Evolutionary conservation across 768 basidiomycete genomes (phyloP), one percentile per base, ranked within the genome.

Genomic region (Amanita polypyramis): DNA sequence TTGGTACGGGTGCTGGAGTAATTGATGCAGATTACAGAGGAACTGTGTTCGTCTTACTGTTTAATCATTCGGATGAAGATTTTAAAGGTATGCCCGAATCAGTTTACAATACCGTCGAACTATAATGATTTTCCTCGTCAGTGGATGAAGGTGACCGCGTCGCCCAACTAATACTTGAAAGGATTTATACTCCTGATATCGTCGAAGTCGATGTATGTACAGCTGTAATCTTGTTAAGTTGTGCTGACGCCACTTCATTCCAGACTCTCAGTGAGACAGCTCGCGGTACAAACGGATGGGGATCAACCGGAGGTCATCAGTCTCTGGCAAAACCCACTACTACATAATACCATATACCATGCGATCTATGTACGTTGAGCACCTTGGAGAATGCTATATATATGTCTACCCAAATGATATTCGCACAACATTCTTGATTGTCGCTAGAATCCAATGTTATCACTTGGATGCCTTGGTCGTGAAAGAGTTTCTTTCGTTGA

Each of bases 21-120:
- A 78, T 99, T 43, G 96, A 99, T 54, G 89, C 91, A 5, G 96
- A 99, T 63, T 98, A 99, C 65, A 76, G 96, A 45, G 96, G 96
- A 17, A 70, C 80, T 10, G 78, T 99, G 39, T 92, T 85, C 59
- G 89, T 98, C 30, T 72, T 99, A 23, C 72, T 99, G 37, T 97
- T 91, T 77, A 98, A 99, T 62, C 77, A 82, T 48, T 85, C 85
- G 0, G 90, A 96, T 62, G 71, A 78, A 50, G 91, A 97, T 57
- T 99, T 97, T 60, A 69, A 85, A 64, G 82, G 93, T 88, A 60
- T 54, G 57, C 12, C 7, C 45, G 14, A 17, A 10, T 41, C 40
- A 39, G 39, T 19, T 14, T 14, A 30, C 3, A 34, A 29, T 14
- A 36, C 35, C 14, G 3, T 17, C 37, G 5, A 15, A 44, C 38